These are phyloP conservation scores for Podaxis sp. DNA, from an alignment of 768 basidiomycete genomes.

Conservation along the genomic window DNA sequence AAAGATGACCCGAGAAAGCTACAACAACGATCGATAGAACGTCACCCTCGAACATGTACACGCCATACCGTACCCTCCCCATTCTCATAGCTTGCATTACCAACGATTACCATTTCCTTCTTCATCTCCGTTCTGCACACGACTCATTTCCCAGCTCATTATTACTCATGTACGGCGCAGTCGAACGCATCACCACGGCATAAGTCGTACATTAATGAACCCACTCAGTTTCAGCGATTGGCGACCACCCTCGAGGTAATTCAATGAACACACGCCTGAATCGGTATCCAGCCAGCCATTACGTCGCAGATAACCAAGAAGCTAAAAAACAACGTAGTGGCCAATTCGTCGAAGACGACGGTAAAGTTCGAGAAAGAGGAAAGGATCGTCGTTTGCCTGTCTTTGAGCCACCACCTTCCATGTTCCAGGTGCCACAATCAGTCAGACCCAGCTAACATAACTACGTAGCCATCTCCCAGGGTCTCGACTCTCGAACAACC, in stretches of 20 bases:
- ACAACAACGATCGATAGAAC: conserved; percentile 5
- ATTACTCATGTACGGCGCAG: neutral
- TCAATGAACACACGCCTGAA: neutral
- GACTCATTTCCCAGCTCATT: neutral
- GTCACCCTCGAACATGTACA: neutral
- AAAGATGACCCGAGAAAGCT: neutral
- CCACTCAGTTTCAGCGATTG: neutral
- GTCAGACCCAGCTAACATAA: neutral
- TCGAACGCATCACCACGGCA: neutral
- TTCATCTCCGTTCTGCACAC: conserved; percentile 1
- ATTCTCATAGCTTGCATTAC: neutral
- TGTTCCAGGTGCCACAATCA: neutral
- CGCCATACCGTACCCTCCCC: neutral
- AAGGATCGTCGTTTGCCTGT: neutral
- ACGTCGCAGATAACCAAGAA: neutral
- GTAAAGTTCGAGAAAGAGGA: neutral
- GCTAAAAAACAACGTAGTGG: neutral
- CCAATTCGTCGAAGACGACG: neutral
- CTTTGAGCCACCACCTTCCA: neutral
- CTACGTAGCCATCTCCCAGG: neutral
- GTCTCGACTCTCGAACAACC: neutral
- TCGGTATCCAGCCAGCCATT: neutral
- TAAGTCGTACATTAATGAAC: neutral
- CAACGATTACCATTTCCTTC: neutral
- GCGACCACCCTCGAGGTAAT: neutral